Conservation (phyloP, 176 grass and related monocot species). For the sorghum (Sorghum bicolor) region DNA sequence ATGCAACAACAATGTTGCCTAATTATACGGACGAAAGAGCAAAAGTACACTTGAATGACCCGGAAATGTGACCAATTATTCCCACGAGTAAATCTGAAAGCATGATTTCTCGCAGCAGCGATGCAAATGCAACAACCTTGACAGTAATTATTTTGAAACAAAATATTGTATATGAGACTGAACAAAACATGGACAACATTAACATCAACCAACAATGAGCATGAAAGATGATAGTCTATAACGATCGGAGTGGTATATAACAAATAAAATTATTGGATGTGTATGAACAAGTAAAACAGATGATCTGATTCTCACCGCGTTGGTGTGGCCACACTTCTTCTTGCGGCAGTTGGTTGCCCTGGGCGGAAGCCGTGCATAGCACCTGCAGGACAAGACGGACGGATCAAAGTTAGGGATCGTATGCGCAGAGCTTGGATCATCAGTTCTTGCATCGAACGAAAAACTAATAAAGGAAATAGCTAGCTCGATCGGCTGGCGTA, state of each 20-base stretch:
- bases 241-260: neutral
- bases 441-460: too few species aligned
- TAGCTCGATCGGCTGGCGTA: too few species aligned
- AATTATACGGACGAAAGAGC: neutral
- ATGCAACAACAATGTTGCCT: neutral
- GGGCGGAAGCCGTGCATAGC: neutral
- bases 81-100: too few species aligned
- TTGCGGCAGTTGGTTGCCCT: slow-evolving; percentile 5
- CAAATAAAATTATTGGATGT: neutral
- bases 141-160: neutral
- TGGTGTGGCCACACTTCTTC: neutral
- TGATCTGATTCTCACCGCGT: neutral
- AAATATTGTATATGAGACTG: neutral
- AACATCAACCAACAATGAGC: neutral
- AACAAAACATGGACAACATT: neutral
- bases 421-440: too few species aligned
- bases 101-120: neutral
- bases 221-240: neutral
- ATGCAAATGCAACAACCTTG: neutral
- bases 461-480: too few species aligned
- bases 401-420: neutral
- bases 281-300: neutral
- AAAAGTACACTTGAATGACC: neutral
- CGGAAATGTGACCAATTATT: too few species aligned
- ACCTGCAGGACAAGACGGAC: neutral